phyloP scores from a whole-genome alignment of 176 grass and related monocot genomes.

The Dendrocalamus sinicus region DNA sequence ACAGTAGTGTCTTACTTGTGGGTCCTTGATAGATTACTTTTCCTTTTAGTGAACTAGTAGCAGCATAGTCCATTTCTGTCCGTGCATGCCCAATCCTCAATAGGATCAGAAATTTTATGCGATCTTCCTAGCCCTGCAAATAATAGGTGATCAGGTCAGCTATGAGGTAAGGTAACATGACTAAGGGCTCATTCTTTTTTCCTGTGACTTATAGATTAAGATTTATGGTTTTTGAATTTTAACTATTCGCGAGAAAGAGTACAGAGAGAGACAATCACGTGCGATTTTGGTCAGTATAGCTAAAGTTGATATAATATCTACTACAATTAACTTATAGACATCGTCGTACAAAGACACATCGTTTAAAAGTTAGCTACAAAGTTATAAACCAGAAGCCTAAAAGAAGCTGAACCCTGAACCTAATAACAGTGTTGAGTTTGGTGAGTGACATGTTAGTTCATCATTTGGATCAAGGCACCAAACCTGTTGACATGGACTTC shows the following conservation, averaged over 20 bases:
- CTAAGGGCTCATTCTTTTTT: not conserved
- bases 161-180: not conserved
- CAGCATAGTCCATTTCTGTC: not conserved
- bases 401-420: not conserved
- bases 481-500: slow-evolving; percentile 27
- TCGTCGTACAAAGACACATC: too few relatives aligned
- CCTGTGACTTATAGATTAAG: too few relatives aligned
- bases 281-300: too few relatives aligned
- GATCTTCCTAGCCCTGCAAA: not conserved
- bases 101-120: not conserved
- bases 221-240: too few relatives aligned
- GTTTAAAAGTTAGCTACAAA: too few relatives aligned
- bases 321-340: too few relatives aligned
- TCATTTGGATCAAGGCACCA: slow-evolving; percentile 9
- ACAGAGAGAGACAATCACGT: too few relatives aligned
- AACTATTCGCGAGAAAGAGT: too few relatives aligned
- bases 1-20: not conserved
- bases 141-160: not conserved
- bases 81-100: not conserved
- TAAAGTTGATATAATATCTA: too few relatives aligned
- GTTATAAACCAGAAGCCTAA: too few relatives aligned
- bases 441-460: not conserved
- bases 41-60: not conserved
- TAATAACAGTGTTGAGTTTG: not conserved
- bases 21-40: not conserved